Conservation (phyloP, 176 grass and related monocot genomes). For the Oryza rufipogon region DNA sequence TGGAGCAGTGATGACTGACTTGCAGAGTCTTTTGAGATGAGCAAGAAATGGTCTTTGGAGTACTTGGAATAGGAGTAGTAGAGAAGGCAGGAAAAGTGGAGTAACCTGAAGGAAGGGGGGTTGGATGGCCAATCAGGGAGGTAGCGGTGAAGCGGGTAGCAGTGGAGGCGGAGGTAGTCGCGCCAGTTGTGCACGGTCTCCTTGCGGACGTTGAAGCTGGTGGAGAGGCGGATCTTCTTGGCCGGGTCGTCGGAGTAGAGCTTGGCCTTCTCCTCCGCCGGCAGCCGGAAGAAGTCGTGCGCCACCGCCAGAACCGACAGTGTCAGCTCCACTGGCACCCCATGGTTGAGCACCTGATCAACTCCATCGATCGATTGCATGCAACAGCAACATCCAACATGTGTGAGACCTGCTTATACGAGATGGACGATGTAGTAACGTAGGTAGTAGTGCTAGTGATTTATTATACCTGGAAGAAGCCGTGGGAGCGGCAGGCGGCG, state of each 20-base stretch:
- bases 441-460: too few species aligned
- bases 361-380: too few species aligned
- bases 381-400: too few species aligned
- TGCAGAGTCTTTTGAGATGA: background rate
- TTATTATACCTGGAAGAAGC: conserved; percentile 71
- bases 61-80: background rate
- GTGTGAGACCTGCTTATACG: too few species aligned
- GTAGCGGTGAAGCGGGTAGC: conserved; percentile 75
- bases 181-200: conserved; percentile 92
- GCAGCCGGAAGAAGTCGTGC: conserved; percentile 68
- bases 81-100: background rate
- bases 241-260: conserved; percentile 86
- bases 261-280: conserved; percentile 81
- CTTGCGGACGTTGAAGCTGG: conserved; percentile 91
- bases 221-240: conserved; percentile 93
- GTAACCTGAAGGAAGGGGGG: conserved; percentile 64
- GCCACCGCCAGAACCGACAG: conserved; percentile 33
- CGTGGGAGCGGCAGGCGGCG: conserved; percentile 60
- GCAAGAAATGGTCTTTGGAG: background rate
- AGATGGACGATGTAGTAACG: too few species aligned
- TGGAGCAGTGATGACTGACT: background rate
- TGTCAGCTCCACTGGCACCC: conserved; percentile 43
- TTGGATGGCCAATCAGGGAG: conserved; percentile 69
- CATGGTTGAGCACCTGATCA: conserved; percentile 73
- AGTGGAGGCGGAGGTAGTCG: conserved; percentile 94